phyloP scores from a whole-genome alignment of 2,329 filamentous ascomycete species.

The Fonsecaea pedrosoi region DNA sequence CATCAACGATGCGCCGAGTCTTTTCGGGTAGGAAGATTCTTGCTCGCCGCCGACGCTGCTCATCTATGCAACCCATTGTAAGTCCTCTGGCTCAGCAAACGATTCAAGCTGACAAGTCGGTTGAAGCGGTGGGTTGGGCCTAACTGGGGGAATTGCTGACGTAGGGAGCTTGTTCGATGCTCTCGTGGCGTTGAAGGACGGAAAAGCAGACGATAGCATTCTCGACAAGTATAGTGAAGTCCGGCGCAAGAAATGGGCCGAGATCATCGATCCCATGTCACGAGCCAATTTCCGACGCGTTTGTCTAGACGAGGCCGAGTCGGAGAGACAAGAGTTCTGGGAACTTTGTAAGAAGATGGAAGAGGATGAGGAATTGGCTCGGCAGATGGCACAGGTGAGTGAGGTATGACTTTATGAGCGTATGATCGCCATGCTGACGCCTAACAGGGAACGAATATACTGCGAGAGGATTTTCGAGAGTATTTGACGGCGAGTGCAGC shows the following conservation, averaged over 20 bases:
- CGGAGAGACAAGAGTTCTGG: constrained; percentile 49
- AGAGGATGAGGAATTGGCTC: constrained; percentile 40
- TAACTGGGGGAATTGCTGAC: constrained; percentile 69
- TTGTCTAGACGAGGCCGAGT: constrained; percentile 44
- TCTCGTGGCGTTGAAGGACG: constrained; percentile 54
- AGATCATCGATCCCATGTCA: constrained; percentile 51
- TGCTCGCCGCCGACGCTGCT: constrained; percentile 67
- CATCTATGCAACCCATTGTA: constrained; percentile 59
- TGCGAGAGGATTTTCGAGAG: constrained; percentile 31
- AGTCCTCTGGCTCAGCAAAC: constrained; percentile 1
- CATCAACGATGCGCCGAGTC: constrained; percentile 66
- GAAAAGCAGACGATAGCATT: constrained; percentile 49
- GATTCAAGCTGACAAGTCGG: constrained; percentile 4
- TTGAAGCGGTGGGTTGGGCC: constrained; percentile 62
- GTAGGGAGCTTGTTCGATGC: constrained; percentile 68
- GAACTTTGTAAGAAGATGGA: constrained; percentile 45
- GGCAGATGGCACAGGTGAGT: constrained; percentile 34
- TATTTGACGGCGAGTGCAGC: constrained; percentile 26
- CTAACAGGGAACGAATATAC: constrained; percentile 28
- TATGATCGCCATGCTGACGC: constrained; percentile 1
- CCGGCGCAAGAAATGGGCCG: constrained; percentile 49
- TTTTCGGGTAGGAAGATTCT: constrained; percentile 63
- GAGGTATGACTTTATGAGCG: too few species aligned
- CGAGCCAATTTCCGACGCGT: constrained; percentile 52
- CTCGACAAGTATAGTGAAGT: constrained; percentile 53